Base-by-base conservation (phyloP, 768 basidiomycete species). In the Termitomyces sp. region DNA sequence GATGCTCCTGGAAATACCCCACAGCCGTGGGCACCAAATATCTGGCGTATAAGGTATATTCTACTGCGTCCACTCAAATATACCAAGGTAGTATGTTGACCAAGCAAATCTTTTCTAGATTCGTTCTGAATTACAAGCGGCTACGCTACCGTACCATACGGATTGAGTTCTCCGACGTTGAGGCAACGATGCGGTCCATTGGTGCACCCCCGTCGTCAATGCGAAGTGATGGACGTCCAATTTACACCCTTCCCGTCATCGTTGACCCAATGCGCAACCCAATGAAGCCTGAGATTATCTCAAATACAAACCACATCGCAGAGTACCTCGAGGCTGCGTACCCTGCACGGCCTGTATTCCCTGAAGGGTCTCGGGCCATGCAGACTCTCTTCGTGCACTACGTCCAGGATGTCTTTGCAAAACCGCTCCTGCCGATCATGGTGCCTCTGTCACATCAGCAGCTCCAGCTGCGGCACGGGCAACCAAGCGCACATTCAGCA, bases 61-160 rank as follows among this genome's bases (percentile, higher is more conserved):
- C 7, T 10, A 6, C 24, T 40, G 16, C 14, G 2, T 22, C 12
- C 54, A 24, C 4, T 30, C n/a, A 8, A 37, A 37, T 30, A 30
- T 30, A 37, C 40, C 12, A 14, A 36, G 32, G 60, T 13, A 37
- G 24, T 44, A 32, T 20, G 16, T n/a, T 30, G 53, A 33, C 36
- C 16, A 43, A 43, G 24, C 12, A 3, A 20, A 39, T 39, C 10
- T 13, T 61, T 27, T 51, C 4, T 55, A 89, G 88, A 47, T 82
- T 89, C 51, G 83, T 89, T 44, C 74, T 91, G n/a, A 91, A 91
- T 67, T 90, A 82, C 67, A 91, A 91, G 66, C 80, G 85, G 4
- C 78, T 92, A 7, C 82, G 78, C 0, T 88, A 91, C 66, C 79
- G 79, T 42, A 92, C 89, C 0, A 72, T 79, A 26, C 90, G 86